Percentiles rank a stretch among this genome's conserved stretches.
Evolutionary conservation across 352 stramenopile genomes (phyloP).

Genomic region (Phytophthora agathidicida): DNA sequence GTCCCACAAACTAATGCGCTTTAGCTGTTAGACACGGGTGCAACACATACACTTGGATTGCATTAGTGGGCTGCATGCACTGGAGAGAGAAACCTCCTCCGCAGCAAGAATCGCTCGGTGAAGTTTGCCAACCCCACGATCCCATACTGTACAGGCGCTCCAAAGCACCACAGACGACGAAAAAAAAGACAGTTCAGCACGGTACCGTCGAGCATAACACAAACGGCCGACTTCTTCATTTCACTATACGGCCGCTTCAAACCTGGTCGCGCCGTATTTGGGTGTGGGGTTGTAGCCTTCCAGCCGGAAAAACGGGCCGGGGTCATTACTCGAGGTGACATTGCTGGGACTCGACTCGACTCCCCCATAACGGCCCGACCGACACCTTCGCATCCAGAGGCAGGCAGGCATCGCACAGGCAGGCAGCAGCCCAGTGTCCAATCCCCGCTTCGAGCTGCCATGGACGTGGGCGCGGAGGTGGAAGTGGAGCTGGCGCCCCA

Average conservation of each 20-base stretch:
- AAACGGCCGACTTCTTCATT: slow-evolving; percentile 18
- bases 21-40: slow-evolving; percentile 22
- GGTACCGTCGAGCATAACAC: slow-evolving; percentile 13
- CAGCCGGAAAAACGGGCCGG: too few relatives aligned
- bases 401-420: slow-evolving; percentile 3
- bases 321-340: slow-evolving; percentile 13
- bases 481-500: slow-evolving; percentile 55
- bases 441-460: slow-evolving; percentile 31
- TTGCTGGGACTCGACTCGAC: slow-evolving; percentile 9
- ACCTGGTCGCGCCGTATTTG: slow-evolving; percentile 1
- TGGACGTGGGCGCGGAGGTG: slow-evolving; percentile 74
- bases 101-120: too few relatives aligned
- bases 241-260: slow-evolving; percentile 3
- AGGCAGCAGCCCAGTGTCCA: slow-evolving; percentile 12
- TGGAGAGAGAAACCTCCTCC: too few relatives aligned
- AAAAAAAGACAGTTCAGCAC: slow-evolving; percentile 32
- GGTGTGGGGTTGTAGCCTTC: slow-evolving; percentile 29
- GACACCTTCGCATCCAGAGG: slow-evolving; percentile 21
- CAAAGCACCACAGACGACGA: slow-evolving; percentile 10
- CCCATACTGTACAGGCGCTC: slow-evolving; percentile 10
- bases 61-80: too few relatives aligned
- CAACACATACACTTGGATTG: slow-evolving; percentile 4
- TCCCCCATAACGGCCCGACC: slow-evolving; percentile 22
- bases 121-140: slow-evolving; percentile 6
- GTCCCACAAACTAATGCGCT: slow-evolving; percentile 5